These are phyloP conservation scores for Alternaria metachromatica DNA, from an alignment of 2,329 filamentous ascomycete species.

Conservation along the genomic window DNA sequence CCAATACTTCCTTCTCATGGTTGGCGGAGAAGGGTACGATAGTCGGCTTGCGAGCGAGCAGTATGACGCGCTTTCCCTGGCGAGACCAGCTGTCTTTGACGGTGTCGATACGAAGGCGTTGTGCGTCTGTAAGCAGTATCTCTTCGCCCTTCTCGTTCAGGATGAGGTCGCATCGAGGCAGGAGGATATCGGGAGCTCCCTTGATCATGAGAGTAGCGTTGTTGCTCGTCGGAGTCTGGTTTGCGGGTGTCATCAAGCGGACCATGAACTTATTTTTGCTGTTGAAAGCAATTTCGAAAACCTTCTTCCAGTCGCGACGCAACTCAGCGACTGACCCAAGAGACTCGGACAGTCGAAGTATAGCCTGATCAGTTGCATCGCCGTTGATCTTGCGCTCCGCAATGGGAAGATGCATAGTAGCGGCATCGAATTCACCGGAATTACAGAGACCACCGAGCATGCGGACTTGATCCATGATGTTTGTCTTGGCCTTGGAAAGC, in stretches of 20 bases:
- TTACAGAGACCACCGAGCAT: constrained; percentile 73
- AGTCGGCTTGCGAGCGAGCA: constrained; percentile 68
- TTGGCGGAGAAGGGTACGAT: constrained; percentile 52
- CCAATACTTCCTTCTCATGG: constrained; percentile 65
- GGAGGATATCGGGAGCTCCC: constrained; percentile 76
- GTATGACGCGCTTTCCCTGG: constrained; percentile 70
- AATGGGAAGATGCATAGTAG: constrained; percentile 65
- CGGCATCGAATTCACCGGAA: constrained; percentile 74
- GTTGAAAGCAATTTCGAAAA: constrained; percentile 71
- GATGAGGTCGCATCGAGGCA: constrained; percentile 67
- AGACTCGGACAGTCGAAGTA: constrained; percentile 73
- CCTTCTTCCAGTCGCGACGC: constrained; percentile 67
- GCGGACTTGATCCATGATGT: constrained; percentile 61
- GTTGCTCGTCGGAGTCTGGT: constrained; percentile 37
- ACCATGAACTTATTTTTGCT: constrained; percentile 87
- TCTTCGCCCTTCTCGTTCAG: constrained; percentile 63
- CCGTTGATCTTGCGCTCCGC: constrained; percentile 71
- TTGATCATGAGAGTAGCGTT: constrained; percentile 71
- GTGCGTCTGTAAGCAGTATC: constrained; percentile 55
- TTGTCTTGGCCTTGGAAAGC: constrained; percentile 31
- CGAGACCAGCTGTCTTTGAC: constrained; percentile 73
- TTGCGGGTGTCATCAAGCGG: constrained; percentile 59
- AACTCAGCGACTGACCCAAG: constrained; percentile 67
- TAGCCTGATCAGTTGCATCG: constrained; percentile 77
- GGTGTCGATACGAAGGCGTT: constrained; percentile 58